Evolutionary conservation across 2,329 filamentous ascomycete species (phyloP), one percentile per base, ranked within the genome.

Genomic region (Alternaria gaisen): DNA sequence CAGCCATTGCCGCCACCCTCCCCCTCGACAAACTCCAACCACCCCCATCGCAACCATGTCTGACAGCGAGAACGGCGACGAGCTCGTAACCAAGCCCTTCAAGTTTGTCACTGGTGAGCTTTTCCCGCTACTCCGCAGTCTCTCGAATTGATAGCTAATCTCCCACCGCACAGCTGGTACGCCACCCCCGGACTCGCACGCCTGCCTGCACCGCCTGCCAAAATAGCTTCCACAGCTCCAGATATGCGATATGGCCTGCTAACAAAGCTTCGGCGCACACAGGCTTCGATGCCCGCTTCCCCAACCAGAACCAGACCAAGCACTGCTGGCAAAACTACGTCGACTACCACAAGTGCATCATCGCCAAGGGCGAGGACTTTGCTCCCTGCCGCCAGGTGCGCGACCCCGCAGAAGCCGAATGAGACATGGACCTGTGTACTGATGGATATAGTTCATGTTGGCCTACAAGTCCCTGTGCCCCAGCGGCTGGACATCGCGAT

Each of bases 281-380:
- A 97, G 95, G 95, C 87, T 97, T 96, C 86, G 95, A 99, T 82
- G 95, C 95, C 83, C 94, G 95, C 82, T 99, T 98, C 86, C 95
- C 95, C 79, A 97, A 99, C 87, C 86, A 89, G 87, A 99, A 99
- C 87, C 92, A 95, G 82, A 90, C 94, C 84, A 97, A 97, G 91
- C 94, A 99, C 89, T 99, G 95, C 92, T 99, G 95, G 95, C 96
- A 99, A 83, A 99, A 99, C 89, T 99, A 99, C 85, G 95, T 99
- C 86, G 95, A 99, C 84, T 98, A 99, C 88, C 92, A 99, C 90
- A 99, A 99, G 89, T 99, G 95, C 87, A 93, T 97, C 83, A 86
- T 90, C 80, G 94, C 94, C 84, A 98, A 98, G 89, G 94, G 94
- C 83, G 94, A 98, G 87, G 94, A 97, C 80, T 98, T 98, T 83